Conservation (phyloP, 371 early-diverging fungal genomes). For the Gilbertella persicaria region DNA sequence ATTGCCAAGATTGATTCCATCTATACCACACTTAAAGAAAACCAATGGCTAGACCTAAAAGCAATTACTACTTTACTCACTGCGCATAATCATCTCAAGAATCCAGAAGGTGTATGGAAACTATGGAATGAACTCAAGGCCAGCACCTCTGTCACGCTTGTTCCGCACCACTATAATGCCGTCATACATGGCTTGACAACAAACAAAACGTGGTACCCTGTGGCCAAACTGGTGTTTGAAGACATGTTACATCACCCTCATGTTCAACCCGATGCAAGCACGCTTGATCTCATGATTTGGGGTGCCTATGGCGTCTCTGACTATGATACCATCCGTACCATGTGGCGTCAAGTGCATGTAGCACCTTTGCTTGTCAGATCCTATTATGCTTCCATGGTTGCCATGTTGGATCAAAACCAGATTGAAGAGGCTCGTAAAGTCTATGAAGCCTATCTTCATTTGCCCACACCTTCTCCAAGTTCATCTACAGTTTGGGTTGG, state of each 20-base stretch:
- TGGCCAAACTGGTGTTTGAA: constrained; percentile 29
- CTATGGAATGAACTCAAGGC: constrained; percentile 30
- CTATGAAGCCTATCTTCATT: constrained; percentile 12
- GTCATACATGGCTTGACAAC: constrained; percentile 24
- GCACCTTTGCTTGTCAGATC: constrained; percentile 19
- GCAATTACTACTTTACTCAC: constrained; percentile 30
- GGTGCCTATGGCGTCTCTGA: constrained; percentile 25
- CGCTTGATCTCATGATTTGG: constrained; percentile 34
- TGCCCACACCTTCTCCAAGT: constrained; percentile 6
- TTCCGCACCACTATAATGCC: constrained; percentile 33
- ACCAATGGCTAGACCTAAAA: constrained; percentile 24
- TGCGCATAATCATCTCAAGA: constrained; percentile 23
- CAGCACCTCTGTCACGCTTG: neutral
- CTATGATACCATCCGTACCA: constrained; percentile 13
- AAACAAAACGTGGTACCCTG: constrained; percentile 29
- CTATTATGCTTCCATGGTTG: constrained; percentile 28
- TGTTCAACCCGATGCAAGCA: constrained; percentile 16
- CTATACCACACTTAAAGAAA: constrained; percentile 8
- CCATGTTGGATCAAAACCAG: constrained; percentile 22
- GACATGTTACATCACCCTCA: constrained; percentile 20
- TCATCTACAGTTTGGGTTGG: constrained; percentile 21
- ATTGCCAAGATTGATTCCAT: constrained; percentile 11
- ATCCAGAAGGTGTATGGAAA: constrained; percentile 35
- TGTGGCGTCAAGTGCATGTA: constrained; percentile 9
- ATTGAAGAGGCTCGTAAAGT: constrained; percentile 11